phyloP scores from a whole-genome alignment of 129 eudicot species.

The Flaveria ramosissima region DNA sequence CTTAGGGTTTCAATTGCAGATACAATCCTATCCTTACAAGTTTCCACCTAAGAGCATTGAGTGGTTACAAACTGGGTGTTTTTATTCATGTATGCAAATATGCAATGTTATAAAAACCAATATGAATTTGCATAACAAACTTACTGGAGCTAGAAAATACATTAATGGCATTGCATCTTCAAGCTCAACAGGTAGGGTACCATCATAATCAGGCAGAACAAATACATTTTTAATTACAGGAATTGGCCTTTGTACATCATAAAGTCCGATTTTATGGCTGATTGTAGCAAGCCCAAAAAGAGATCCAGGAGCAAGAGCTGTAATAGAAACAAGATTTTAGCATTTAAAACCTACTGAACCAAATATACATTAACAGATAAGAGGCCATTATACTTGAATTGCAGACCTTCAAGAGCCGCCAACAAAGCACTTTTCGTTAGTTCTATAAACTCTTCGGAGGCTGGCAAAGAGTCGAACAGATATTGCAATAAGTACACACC shows the following conservation, averaged over 20 bases:
- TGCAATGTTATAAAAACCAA: background rate
- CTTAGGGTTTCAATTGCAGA: slow-evolving; percentile 88
- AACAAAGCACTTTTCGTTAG: slow-evolving; percentile 94
- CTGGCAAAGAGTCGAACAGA: slow-evolving; percentile 39
- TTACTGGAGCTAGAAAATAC: slow-evolving; percentile 95
- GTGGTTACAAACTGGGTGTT: background rate
- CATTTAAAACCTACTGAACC: background rate
- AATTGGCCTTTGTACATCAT: slow-evolving; percentile 96
- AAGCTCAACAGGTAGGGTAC: slow-evolving; percentile 65
- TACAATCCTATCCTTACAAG: slow-evolving; percentile 93
- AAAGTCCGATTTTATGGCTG: slow-evolving; percentile 92
- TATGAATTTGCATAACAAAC: slow-evolving; percentile 12
- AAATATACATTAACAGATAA: background rate
- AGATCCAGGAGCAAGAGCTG: slow-evolving; percentile 95
- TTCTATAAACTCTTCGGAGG: slow-evolving; percentile 96
- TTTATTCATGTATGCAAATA: background rate
- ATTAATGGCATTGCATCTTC: slow-evolving; percentile 95
- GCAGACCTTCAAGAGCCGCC: slow-evolving; percentile 95
- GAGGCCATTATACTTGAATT: slow-evolving; percentile 11
- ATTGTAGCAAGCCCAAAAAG: slow-evolving; percentile 96
- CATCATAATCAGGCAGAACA: slow-evolving; percentile 67
- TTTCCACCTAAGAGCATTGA: slow-evolving; percentile 62
- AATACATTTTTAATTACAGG: slow-evolving; percentile 95
- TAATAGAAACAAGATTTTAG: slow-evolving; percentile 20
- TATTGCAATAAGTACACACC: background rate